Evolutionary conservation across 164 flowering plant genomes (phyloP).

Genomic region (Aristolochia fimbriata): DNA sequence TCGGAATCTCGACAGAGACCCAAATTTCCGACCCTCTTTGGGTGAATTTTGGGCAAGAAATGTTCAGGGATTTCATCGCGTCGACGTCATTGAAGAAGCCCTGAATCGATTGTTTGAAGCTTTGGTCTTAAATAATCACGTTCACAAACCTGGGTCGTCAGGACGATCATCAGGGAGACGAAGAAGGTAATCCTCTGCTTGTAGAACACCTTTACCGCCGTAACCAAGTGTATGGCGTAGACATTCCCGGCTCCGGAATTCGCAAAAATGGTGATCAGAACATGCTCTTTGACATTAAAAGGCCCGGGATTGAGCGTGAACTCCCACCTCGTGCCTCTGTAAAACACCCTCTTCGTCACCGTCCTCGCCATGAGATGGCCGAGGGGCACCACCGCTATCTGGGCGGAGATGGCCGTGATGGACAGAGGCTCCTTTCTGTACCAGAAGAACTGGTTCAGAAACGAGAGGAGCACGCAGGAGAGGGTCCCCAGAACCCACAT

Average conservation of each 20-base stretch:
- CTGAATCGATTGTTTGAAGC: not conserved
- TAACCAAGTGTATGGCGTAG: conserved; percentile 79
- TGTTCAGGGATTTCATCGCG: not conserved
- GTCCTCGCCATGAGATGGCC: conserved; percentile 76
- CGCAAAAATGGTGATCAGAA: conserved; percentile 84
- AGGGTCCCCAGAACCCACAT: conserved; percentile 75
- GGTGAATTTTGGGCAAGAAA: not conserved
- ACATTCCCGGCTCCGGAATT: conserved; percentile 87
- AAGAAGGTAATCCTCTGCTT: conserved; percentile 14
- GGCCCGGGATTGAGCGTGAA: conserved; percentile 88
- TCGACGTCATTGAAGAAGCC: not conserved
- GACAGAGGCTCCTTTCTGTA: conserved; percentile 68
- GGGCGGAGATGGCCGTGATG: conserved; percentile 80
- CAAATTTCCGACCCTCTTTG: no score
- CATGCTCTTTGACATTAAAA: conserved; percentile 90
- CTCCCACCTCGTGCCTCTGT: conserved; percentile 48
- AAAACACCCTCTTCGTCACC: conserved; percentile 43
- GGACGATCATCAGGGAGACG: not conserved
- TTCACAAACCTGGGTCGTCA: conserved; percentile 25
- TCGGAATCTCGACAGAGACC: not conserved
- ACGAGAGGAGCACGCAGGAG: conserved; percentile 64
- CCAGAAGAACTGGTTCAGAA: conserved; percentile 94
- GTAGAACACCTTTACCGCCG: conserved; percentile 67
- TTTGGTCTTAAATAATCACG: not conserved
- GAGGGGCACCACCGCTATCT: conserved; percentile 83